A percentile compares a stretch with the other conserved stretches of the same genome.
Evolutionary conservation across 768 basidiomycete genomes (phyloP).

Genomic region (Mycena haematopus): DNA sequence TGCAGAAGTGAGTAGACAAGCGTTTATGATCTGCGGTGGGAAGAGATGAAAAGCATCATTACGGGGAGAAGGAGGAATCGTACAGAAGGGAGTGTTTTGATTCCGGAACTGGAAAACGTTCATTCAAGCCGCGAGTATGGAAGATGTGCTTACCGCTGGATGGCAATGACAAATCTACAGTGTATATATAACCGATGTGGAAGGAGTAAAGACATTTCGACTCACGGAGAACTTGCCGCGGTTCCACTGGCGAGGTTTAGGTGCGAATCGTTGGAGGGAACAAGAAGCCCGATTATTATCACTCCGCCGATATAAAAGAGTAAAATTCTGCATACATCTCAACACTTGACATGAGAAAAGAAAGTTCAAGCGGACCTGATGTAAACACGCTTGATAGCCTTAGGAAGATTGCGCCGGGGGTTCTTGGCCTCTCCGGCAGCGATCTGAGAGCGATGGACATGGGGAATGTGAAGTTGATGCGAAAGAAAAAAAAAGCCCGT

Average conservation of each 20-base stretch:
- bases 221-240: conserved; percentile 58
- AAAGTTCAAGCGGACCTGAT: conserved; percentile 53
- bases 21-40: conserved; percentile 70
- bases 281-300: conserved; percentile 81
- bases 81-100: conserved; percentile 84
- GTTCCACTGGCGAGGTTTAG: conserved; percentile 64
- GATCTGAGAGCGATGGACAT: conserved; percentile 54
- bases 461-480: not conserved
- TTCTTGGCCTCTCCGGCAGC: conserved; percentile 91
- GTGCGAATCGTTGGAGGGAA: conserved; percentile 67
- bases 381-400: conserved; percentile 76
- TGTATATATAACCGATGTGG: not conserved
- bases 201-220: conserved; percentile 39
- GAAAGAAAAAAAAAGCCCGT: conserved; percentile 29
- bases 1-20: conserved; percentile 83
- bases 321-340: conserved; percentile 39
- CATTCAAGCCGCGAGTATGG: no score
- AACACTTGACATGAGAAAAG: not conserved
- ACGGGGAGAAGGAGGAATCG: conserved; percentile 8
- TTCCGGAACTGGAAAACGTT: conserved; percentile 67
- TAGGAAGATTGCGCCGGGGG: conserved; percentile 68
- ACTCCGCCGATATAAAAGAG: conserved; percentile 58
- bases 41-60: no score
- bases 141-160: conserved; percentile 41
- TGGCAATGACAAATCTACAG: conserved; percentile 82